phyloP scores from a whole-genome alignment of 1,284 basidiomycete species.

The Chondrostereum purpureum region DNA sequence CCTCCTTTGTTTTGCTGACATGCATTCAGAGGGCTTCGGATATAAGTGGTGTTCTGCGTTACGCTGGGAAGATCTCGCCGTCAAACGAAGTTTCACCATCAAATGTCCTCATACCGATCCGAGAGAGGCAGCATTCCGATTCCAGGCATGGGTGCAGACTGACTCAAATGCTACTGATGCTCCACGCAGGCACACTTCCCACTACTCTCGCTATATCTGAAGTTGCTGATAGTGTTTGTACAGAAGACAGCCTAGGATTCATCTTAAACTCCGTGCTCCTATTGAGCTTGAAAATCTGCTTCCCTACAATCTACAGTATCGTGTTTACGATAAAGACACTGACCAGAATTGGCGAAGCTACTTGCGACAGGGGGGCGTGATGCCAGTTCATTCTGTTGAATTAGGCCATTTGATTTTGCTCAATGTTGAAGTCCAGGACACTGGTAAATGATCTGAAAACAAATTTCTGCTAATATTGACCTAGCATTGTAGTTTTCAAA shows the following conservation, averaged over 20 bases:
- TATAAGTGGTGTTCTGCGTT: slow-evolving; percentile 92
- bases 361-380: slow-evolving; percentile 88
- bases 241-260: slow-evolving; percentile 82
- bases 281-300: slow-evolving; percentile 95
- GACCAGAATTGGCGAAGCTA: slow-evolving; percentile 92
- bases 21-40: slow-evolving; percentile 77
- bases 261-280: slow-evolving; percentile 86
- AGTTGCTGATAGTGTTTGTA: background rate
- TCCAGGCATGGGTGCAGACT: slow-evolving; percentile 89
- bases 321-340: slow-evolving; percentile 94
- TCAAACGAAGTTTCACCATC: slow-evolving; percentile 75
- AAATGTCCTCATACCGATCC: slow-evolving; percentile 81
- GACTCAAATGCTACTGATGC: slow-evolving; percentile 56
- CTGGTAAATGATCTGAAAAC: slow-evolving; percentile 45
- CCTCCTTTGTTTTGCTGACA: slow-evolving; percentile 7
- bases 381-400: slow-evolving; percentile 97
- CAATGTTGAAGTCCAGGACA: slow-evolving; percentile 87
- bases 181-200: slow-evolving; percentile 43
- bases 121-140: slow-evolving; percentile 88
- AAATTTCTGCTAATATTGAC: slow-evolving; percentile 6
- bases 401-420: slow-evolving; percentile 90
- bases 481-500: slow-evolving; percentile 63
- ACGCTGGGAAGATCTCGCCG: slow-evolving; percentile 86
- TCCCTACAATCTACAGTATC: slow-evolving; percentile 93
- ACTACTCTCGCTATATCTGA: too few species aligned